Evolutionary conservation across 176 grass and related monocot genomes (phyloP), one percentile per base, ranked within the genome.

Genomic region (Paspalum notatum): DNA sequence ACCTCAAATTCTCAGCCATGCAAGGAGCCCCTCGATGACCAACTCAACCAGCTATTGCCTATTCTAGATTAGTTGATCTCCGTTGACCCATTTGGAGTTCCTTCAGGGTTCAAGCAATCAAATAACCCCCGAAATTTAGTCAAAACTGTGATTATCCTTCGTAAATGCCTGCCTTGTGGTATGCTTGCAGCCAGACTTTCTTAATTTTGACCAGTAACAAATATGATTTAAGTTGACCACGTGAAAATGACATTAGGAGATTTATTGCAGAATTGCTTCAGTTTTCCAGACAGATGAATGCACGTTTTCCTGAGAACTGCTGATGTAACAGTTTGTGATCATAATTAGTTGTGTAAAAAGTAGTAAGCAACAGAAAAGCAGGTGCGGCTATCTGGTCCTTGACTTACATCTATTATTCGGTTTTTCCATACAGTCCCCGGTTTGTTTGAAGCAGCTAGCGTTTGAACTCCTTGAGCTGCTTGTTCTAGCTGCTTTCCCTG

Each of bases 391-490:
- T 39, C 42, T 54, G 62, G 48, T 56, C 16, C 8, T 57, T 57
- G 58, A 71, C 82, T 89, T 55, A 75, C 57, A 75, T 44, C 21
- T 27, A 74, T 48, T 6, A 59, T 24, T 82, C 65, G 20, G 5
- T 84, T 69, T 84, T 84, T 40, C 1, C 0, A 1, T 99, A 52
- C 96, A 99, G 97, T 99, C 97, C 37, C 83, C 91, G 15, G 80
- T 99, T 83, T 99, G 97, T 66, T 86, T 99, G 74, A 99, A 93
- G 89, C 90, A 93, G 78, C 85, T 99, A 73, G 85, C 97, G 12
- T 87, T 91, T 55, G 96, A 95, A 80, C 86, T 99, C 69, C 68
- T 99, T 50, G 92, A 99, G 88, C 84, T 99, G 46, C 86, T 99
- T 52, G 70, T 90, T 80, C 87, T 95, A 55, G 68, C 86, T 2